Percentiles rank a stretch among this genome's conserved stretches.
These are phyloP conservation scores for Nothomitra cinnamomea DNA, from an alignment of 2,329 filamentous ascomycete genomes.

Conservation along the genomic window DNA sequence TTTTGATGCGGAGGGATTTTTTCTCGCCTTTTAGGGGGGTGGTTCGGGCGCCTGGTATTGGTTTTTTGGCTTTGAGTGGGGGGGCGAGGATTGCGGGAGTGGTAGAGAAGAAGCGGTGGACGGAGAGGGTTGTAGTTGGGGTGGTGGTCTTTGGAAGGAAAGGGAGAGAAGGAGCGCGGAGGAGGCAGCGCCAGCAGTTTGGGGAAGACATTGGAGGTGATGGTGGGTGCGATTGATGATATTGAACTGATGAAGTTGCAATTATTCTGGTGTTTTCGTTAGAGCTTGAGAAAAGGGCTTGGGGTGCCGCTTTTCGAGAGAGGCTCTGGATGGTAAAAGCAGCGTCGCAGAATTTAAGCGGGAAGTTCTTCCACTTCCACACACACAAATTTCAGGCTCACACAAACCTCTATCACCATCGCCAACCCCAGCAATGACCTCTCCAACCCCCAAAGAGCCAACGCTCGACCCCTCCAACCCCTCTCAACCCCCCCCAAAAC, in stretches of 20 bases:
- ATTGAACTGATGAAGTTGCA: background rate
- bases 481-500: constrained; percentile 77
- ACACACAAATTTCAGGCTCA: background rate
- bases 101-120: constrained; percentile 3
- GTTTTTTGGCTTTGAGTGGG: background rate
- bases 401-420: background rate
- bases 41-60: background rate
- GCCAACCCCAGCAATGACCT: constrained; percentile 11
- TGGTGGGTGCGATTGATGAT: background rate
- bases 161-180: constrained; percentile 17
- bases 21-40: constrained; percentile 21
- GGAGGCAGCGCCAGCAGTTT: constrained; percentile 42
- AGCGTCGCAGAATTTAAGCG: constrained; percentile 12
- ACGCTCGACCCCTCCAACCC: constrained; percentile 62
- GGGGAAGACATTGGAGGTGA: constrained; percentile 33
- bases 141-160: no score
- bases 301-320: constrained; percentile 12
- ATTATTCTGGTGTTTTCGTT: background rate
- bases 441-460: constrained; percentile 37
- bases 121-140: constrained; percentile 11
- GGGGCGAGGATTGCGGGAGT: background rate
- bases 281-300: constrained; percentile 13
- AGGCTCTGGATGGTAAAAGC: constrained; percentile 10
- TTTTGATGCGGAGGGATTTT: constrained; percentile 26
- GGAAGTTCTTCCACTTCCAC: background rate